Conservation (phyloP, 1,139 yeast species). For the Meyerozyma carpophila region DNA sequence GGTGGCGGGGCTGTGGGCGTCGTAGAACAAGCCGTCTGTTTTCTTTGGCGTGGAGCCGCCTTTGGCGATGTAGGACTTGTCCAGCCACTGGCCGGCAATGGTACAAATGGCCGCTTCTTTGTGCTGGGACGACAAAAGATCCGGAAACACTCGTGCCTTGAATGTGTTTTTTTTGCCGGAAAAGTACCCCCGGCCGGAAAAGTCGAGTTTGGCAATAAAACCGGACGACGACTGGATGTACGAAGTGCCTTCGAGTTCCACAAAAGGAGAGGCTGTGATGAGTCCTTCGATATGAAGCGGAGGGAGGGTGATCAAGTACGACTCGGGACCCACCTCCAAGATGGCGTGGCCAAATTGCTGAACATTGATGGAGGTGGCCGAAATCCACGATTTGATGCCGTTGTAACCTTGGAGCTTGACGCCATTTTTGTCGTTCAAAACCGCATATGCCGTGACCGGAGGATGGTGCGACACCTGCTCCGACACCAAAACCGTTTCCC, state of each 20-base stretch:
- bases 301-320: slow-evolving; percentile 81
- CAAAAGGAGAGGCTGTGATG: slow-evolving; percentile 83
- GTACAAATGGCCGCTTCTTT: slow-evolving; percentile 70
- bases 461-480: slow-evolving; percentile 98
- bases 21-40: slow-evolving; percentile 57
- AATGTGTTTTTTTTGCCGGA: slow-evolving; percentile 92
- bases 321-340: slow-evolving; percentile 59
- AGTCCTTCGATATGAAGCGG: slow-evolving; percentile 95
- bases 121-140: slow-evolving; percentile 38
- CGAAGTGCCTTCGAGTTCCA: slow-evolving; percentile 81
- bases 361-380: slow-evolving; percentile 72
- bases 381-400: slow-evolving; percentile 79
- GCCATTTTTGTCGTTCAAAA: slow-evolving; percentile 65
- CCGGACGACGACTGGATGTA: slow-evolving; percentile 81
- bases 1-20: slow-evolving; percentile 53
- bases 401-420: slow-evolving; percentile 80
- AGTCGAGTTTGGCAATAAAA: slow-evolving; percentile 67
- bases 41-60: slow-evolving; percentile 38
- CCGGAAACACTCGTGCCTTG: slow-evolving; percentile 73
- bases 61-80: slow-evolving; percentile 47
- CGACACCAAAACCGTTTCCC: slow-evolving; percentile 70
- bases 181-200: slow-evolving; percentile 89
- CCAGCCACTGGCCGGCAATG: slow-evolving; percentile 91
- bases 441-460: slow-evolving; percentile 84
- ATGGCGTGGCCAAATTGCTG: slow-evolving; percentile 92